Conservation (phyloP, 352 stramenopile species). For the Phytophthora ramorum region DNA sequence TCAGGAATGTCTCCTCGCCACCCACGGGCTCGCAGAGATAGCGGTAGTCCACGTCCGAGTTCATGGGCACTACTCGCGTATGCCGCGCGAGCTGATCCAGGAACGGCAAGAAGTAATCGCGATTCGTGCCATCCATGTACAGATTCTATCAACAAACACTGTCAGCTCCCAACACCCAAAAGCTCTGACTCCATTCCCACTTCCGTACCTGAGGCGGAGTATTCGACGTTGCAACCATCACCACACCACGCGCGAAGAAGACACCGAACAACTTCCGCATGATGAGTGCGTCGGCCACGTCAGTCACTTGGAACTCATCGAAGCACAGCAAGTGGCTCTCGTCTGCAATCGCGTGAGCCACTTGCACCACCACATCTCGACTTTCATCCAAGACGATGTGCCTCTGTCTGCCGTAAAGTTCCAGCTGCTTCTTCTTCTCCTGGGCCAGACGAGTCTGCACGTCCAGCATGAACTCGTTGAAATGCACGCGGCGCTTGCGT, state of each 20-base stretch:
- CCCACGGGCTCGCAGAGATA: constrained; percentile 48
- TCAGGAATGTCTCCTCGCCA: constrained; percentile 59
- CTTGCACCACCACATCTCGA: constrained; percentile 75
- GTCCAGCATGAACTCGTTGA: constrained; percentile 98
- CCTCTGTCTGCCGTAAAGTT: constrained; percentile 81
- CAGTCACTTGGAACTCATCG: constrained; percentile 98
- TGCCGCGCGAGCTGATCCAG: constrained; percentile 93
- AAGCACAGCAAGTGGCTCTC: constrained; percentile 96
- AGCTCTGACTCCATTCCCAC: not conserved
- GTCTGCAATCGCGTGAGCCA: constrained; percentile 87
- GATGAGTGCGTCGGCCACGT: constrained; percentile 97
- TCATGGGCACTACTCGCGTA: constrained; percentile 80
- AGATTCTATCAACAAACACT: constrained; percentile 69
- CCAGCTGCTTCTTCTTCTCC: constrained; percentile 90
- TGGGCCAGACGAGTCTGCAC: constrained; percentile 93
- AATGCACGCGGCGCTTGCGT: constrained; percentile 94
- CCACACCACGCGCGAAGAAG: constrained; percentile 90
- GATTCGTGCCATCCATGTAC: constrained; percentile 96
- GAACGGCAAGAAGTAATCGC: constrained; percentile 97
- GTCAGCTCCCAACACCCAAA: constrained; percentile 7
- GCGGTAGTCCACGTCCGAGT: constrained; percentile 80
- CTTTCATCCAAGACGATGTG: constrained; percentile 79
- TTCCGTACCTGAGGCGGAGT: constrained; percentile 60
- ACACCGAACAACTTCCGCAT: constrained; percentile 94
- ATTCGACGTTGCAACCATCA: constrained; percentile 97